These are phyloP conservation scores for Diatrype stigma DNA, from an alignment of 2,329 filamentous ascomycete species.

Conservation along the genomic window DNA sequence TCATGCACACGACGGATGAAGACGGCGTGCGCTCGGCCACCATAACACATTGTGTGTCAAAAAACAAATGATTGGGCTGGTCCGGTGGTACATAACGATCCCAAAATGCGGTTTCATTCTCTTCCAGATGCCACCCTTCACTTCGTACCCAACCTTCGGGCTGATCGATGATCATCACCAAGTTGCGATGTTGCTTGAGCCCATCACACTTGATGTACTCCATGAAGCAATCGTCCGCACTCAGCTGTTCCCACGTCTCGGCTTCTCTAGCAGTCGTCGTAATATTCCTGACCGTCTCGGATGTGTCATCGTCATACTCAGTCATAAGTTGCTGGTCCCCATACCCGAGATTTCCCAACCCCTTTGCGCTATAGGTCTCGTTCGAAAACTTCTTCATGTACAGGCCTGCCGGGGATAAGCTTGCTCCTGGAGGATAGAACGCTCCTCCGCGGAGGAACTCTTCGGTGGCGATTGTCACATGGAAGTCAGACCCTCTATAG, in stretches of 20 bases:
- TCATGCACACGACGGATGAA: too few species aligned
- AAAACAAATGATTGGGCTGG: constrained; percentile 6
- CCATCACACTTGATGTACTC: constrained; percentile 3
- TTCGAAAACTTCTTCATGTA: not conserved
- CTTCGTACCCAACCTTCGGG: constrained; percentile 7
- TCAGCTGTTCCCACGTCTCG: not conserved
- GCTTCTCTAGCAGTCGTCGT: not conserved
- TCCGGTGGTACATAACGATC: constrained; percentile 2
- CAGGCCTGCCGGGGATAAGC: constrained; percentile 1
- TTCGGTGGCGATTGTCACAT: constrained; percentile 10
- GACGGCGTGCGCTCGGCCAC: not conserved
- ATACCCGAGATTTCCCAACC: not conserved
- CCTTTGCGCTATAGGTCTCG: not conserved
- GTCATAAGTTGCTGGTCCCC: not conserved
- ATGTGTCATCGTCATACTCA: not conserved
- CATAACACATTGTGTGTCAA: constrained; percentile 3
- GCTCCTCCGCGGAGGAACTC: constrained; percentile 5
- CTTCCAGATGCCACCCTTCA: constrained; percentile 8
- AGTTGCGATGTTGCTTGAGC: constrained; percentile 2
- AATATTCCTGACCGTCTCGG: not conserved
- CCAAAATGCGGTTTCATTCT: constrained; percentile 3
- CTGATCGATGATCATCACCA: constrained; percentile 7
- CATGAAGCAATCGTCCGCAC: not conserved
- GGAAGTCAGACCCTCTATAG: constrained; percentile 2
- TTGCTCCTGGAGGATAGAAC: constrained; percentile 10